These are phyloP conservation scores for Triticum timopheevii DNA, from an alignment of 176 grass and related monocot species.

Conservation along the genomic window DNA sequence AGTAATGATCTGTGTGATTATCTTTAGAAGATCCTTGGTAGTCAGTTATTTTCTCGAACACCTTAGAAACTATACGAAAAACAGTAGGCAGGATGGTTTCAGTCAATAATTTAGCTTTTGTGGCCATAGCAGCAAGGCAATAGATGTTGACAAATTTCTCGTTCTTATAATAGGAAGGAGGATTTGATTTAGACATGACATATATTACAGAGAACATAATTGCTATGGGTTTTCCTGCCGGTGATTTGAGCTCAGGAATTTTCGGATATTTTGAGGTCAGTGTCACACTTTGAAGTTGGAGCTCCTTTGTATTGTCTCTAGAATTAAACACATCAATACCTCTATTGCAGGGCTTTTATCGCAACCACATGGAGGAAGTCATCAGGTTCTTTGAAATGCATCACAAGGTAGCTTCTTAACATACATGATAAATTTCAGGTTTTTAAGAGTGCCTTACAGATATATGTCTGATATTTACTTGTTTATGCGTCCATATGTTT, in stretches of 20 bases:
- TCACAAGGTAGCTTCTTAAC: constrained; percentile 76
- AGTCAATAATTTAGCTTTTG: not conserved
- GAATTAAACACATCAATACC: constrained; percentile 19
- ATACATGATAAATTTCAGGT: constrained; percentile 11
- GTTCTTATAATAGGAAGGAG: constrained; percentile 80
- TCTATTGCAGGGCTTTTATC: constrained; percentile 84
- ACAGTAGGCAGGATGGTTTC: not conserved
- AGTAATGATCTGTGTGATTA: not conserved
- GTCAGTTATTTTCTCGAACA: not conserved
- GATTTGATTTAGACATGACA: constrained; percentile 99
- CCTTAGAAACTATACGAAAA: constrained; percentile 13
- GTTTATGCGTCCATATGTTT: not conserved
- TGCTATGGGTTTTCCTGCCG: constrained; percentile 99
- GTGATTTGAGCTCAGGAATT: constrained; percentile 97
- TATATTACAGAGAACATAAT: constrained; percentile 99
- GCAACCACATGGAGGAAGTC: constrained; percentile 99
- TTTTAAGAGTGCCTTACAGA: not conserved
- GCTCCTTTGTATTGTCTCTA: not conserved
- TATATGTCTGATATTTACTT: not conserved
- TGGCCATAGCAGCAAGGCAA: not conserved
- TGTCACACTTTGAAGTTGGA: constrained; percentile 17
- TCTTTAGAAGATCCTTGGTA: not conserved
- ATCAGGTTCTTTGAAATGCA: constrained; percentile 98
- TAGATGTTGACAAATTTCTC: constrained; percentile 37
- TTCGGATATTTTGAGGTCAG: constrained; percentile 99